phyloP scores from a whole-genome alignment of 306 rosid genomes.

The Prosopis cineraria region DNA sequence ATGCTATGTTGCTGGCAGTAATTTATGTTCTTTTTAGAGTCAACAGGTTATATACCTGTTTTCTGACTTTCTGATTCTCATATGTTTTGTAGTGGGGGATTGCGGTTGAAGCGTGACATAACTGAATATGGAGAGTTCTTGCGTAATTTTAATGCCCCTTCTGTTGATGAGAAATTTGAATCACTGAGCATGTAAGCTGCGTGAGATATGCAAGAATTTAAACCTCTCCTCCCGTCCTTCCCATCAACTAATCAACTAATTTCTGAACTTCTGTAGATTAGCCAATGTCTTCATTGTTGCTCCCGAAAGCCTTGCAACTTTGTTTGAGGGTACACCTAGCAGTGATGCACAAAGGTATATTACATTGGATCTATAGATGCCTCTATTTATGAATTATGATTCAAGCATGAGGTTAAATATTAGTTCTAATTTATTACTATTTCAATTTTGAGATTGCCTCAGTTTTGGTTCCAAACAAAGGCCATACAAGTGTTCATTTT shows the following conservation, averaged over 20 bases:
- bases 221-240: background rate
- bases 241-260: background rate
- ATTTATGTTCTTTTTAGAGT: background rate
- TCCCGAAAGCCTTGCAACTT: conserved; percentile 70
- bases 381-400: conserved; percentile 17
- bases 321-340: conserved; percentile 73
- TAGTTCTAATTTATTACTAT: background rate
- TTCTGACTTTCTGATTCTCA: background rate
- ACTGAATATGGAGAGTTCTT: conserved; percentile 79
- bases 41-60: background rate
- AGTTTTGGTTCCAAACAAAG: background rate
- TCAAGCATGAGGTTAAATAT: background rate
- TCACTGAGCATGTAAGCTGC: conserved; percentile 70
- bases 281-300: conserved; percentile 82
- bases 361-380: background rate
- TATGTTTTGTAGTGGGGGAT: conserved; percentile 57
- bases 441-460: background rate
- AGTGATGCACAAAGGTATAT: conserved; percentile 66
- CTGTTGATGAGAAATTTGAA: conserved; percentile 72
- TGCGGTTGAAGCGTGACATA: conserved; percentile 79
- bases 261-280: conserved; percentile 48
- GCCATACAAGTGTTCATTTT: background rate
- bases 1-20: background rate
- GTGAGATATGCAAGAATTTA: background rate
- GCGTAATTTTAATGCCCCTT: conserved; percentile 43